Percentiles rank a stretch among this genome's conserved stretches.
These are phyloP conservation scores for Pseudozyma hubeiensis DNA, from an alignment of 1,284 basidiomycete species.

Conservation along the genomic window DNA sequence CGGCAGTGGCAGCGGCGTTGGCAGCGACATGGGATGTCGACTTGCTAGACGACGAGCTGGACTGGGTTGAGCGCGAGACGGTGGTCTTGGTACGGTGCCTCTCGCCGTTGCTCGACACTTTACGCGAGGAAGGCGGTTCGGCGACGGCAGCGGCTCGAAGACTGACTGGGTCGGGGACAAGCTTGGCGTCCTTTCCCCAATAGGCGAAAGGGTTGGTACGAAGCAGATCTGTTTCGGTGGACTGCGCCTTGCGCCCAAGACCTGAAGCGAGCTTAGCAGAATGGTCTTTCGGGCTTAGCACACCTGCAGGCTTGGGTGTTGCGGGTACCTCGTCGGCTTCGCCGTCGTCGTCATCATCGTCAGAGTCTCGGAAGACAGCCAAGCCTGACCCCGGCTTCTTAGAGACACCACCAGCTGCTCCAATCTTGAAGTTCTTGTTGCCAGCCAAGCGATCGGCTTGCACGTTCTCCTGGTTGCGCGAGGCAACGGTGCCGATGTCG, in stretches of 20 bases:
- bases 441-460: conserved; percentile 39
- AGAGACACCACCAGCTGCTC: conserved; percentile 40
- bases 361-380: conserved; percentile 67
- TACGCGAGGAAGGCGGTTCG: conserved; percentile 11
- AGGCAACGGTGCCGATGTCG: conserved; percentile 45
- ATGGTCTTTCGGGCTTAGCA: conserved; percentile 46
- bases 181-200: conserved; percentile 54
- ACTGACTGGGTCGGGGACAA: conserved; percentile 30
- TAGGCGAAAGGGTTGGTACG: conserved; percentile 60
- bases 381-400: conserved; percentile 52
- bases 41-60: conserved; percentile 15
- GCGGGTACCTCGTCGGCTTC: conserved; percentile 51
- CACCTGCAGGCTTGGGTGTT: conserved; percentile 45
- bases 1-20: conserved; percentile 3
- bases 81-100: conserved; percentile 42
- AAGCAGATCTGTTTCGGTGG: conserved; percentile 57
- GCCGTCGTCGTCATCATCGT: conserved; percentile 70
- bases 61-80: conserved; percentile 35
- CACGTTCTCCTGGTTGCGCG: conserved; percentile 58
- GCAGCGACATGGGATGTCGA: conserved; percentile 11
- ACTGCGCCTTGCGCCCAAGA: conserved; percentile 37
- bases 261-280: conserved; percentile 16
- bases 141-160: conserved; percentile 8
- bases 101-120: conserved; percentile 22
- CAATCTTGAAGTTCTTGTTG: conserved; percentile 38